Conservation (phyloP, 1,284 basidiomycete species). For the Tilletiaria anomala region DNA sequence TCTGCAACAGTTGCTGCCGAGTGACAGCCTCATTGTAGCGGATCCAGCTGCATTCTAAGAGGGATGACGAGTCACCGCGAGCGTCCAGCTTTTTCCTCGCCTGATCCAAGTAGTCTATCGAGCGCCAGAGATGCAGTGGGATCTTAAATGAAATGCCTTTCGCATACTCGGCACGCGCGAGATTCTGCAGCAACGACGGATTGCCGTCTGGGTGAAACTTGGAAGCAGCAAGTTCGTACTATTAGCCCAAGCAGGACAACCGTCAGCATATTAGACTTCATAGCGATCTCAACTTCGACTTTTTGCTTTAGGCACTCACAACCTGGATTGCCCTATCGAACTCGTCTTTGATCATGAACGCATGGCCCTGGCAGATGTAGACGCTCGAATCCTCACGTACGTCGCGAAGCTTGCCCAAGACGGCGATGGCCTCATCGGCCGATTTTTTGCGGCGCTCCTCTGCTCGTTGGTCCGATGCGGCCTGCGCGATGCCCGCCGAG, state of each 20-base stretch:
- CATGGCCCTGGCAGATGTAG: conserved; percentile 36
- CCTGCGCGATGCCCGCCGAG: conserved; percentile 6
- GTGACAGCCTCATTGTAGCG: conserved; percentile 36
- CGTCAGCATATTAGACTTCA: background rate
- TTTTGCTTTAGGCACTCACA: background rate
- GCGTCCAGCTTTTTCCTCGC: conserved; percentile 7
- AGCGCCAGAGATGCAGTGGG: conserved; percentile 14
- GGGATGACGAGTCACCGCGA: conserved; percentile 4
- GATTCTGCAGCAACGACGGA: conserved; percentile 26
- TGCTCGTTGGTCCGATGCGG: conserved; percentile 11
- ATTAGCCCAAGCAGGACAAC: background rate
- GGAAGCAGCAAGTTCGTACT: conserved; percentile 28
- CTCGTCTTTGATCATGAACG: conserved; percentile 34
- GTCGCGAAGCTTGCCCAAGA: conserved; percentile 34
- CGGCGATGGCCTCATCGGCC: conserved; percentile 30
- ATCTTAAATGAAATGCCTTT: conserved; percentile 25
- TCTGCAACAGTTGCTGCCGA: conserved; percentile 30
- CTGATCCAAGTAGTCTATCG: conserved; percentile 18
- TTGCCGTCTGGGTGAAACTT: conserved; percentile 16
- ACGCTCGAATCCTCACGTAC: conserved; percentile 34
- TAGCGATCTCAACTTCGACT: background rate
- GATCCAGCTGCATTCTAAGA: conserved; percentile 20
- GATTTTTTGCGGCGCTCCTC: conserved; percentile 15
- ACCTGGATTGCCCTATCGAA: conserved; percentile 30
- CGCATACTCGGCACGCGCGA: conserved; percentile 29